A percentile compares a stretch with the other conserved stretches of the same genome.
Conservation (phyloP, 306 rosid genomes). For the Acmispon strigosus region DNA sequence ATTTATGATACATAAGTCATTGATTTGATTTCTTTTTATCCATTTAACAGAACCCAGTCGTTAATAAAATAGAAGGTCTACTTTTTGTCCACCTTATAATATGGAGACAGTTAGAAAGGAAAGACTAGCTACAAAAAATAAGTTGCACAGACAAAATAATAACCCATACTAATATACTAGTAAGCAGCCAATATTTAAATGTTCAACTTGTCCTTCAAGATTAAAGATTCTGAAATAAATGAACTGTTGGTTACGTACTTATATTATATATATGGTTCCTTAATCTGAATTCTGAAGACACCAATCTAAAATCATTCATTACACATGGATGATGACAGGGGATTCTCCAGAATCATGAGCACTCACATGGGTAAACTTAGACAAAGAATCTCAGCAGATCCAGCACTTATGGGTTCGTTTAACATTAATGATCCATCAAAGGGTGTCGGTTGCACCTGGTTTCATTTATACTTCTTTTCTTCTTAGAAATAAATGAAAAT, state of each 20-base stretch:
- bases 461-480: not conserved
- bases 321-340: constrained; percentile 22
- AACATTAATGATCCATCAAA: not conserved
- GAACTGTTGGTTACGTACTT: not conserved
- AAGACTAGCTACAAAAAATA: not conserved
- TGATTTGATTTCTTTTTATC: not conserved
- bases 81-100: not conserved
- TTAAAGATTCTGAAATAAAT: not conserved
- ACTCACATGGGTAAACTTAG: constrained; percentile 24
- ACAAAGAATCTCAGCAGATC: constrained; percentile 23
- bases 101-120: not conserved
- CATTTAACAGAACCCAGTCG: not conserved
- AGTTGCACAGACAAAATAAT: not conserved
- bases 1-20: too few relatives aligned
- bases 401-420: not conserved
- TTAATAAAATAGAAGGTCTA: not conserved
- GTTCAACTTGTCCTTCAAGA: not conserved
- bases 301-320: not conserved
- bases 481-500: not conserved
- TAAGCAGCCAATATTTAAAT: not conserved
- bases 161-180: too few relatives aligned
- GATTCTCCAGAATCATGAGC: constrained; percentile 8
- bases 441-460: constrained; percentile 15
- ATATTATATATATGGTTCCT: not conserved
- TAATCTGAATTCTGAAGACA: not conserved